phyloP scores from a whole-genome alignment of 1,284 basidiomycete genomes.

The Tilletia indica region DNA sequence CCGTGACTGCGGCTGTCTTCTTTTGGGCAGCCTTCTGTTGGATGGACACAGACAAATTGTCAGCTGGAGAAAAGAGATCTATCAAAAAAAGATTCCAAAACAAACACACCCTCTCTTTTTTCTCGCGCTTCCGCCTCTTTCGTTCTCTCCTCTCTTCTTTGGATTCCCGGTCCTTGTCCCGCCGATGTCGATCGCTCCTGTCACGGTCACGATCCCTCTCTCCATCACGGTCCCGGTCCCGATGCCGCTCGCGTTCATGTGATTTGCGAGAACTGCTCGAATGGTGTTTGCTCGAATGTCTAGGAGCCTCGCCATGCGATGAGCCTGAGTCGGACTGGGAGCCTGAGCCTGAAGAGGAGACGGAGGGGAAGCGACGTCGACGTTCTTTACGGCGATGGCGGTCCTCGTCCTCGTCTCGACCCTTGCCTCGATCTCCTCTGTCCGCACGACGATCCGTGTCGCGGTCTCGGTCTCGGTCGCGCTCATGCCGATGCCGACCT shows the following conservation, averaged over 20 bases:
- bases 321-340: constrained; percentile 3
- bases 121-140: not conserved
- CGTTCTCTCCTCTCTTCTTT: constrained; percentile 19
- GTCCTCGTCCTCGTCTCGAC: not conserved
- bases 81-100: not conserved
- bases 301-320: not conserved
- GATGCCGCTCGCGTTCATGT: not conserved
- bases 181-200: not conserved
- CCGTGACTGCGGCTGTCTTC: constrained; percentile 5
- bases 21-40: constrained; percentile 1
- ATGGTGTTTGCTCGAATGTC: not conserved
- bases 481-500: not conserved
- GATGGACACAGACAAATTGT: not conserved
- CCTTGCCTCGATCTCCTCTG: not conserved
- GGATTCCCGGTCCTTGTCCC: not conserved
- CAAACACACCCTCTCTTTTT: constrained; percentile 18
- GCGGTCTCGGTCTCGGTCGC: not conserved
- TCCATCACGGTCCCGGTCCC: constrained; percentile 18
- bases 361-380: not conserved
- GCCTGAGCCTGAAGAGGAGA: constrained; percentile 7
- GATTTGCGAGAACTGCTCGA: not conserved
- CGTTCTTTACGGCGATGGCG: not conserved
- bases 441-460: not conserved
- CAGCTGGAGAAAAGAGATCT: no score
- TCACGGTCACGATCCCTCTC: constrained; percentile 11